Percentiles rank a stretch among this genome's conserved stretches.
Evolutionary conservation across 2,329 filamentous ascomycete genomes (phyloP).

Genomic region (Neopestalotiopsis sp.): DNA sequence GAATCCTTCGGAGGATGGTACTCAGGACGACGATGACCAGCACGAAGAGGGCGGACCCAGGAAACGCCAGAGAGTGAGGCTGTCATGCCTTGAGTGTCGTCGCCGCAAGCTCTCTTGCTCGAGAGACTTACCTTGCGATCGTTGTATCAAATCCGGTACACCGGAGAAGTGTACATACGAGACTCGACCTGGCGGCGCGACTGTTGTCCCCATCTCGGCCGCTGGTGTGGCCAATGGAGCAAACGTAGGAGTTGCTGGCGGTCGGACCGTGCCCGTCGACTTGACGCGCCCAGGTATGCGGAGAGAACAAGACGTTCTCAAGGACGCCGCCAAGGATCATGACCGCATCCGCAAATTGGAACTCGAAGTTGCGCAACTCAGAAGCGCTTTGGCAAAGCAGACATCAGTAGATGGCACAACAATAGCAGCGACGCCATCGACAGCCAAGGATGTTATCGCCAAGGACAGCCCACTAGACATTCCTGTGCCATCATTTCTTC

Average conservation of each 20-base stretch:
- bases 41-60: slow-evolving; percentile 43
- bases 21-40: slow-evolving; percentile 35
- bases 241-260: neutral
- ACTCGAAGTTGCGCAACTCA: slow-evolving; percentile 63
- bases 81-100: slow-evolving; percentile 66
- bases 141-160: slow-evolving; percentile 67
- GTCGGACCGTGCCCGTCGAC: slow-evolving; percentile 37
- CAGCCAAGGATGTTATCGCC: slow-evolving; percentile 49
- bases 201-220: slow-evolving; percentile 20
- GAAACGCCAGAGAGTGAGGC: slow-evolving; percentile 64
- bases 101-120: slow-evolving; percentile 67
- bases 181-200: slow-evolving; percentile 44
- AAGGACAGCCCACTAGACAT: slow-evolving; percentile 42
- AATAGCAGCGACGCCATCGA: slow-evolving; percentile 51
- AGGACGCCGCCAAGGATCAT: slow-evolving; percentile 53
- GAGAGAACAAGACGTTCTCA: slow-evolving; percentile 42
- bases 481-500: slow-evolving; percentile 38
- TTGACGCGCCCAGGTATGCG: slow-evolving; percentile 36
- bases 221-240: neutral
- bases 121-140: slow-evolving; percentile 65
- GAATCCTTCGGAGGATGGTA: slow-evolving; percentile 22
- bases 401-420: slow-evolving; percentile 58
- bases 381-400: slow-evolving; percentile 54
- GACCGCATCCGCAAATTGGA: slow-evolving; percentile 65
- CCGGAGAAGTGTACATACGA: slow-evolving; percentile 50